Base-by-base conservation (phyloP, 331 rosid species). In the Dryas integrifolia region DNA sequence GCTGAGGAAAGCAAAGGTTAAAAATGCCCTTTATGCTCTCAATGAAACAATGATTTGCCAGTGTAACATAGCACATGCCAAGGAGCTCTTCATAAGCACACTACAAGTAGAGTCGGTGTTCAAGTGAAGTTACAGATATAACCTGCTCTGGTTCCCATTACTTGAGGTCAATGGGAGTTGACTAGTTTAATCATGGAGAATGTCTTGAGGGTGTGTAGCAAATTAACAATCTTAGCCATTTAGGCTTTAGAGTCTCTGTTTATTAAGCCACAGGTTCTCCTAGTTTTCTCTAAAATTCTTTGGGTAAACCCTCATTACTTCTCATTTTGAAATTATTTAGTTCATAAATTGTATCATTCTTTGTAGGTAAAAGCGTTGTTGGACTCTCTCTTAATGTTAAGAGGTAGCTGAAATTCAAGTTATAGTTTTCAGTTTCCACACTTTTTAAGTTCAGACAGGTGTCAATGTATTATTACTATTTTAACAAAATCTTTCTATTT, bases 311-410 rank as follows among this genome's bases (percentile, higher is more conserved):
- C 79, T 72, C 70, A 6, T 67, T 58, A 30, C 67, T 67, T 74
- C 41, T 50, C 18, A 64, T 82, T 50, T 75, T 75, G 70, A 83
- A 63, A 77, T 84, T 77, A 79, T 75, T 65, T 59, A 66, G 67
- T 69, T 76, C 16, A 16, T 14, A 69, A 64, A 67, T 35, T 81
- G 88, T 84, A 82, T 41, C 80, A 83, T 92, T 86, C 90, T 86
- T 89, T 85, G 90, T 86, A 80, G 90, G 77, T 48, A 75, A 72
- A 82, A 69, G 52, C 68, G 5, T 57, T 64, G 73, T 48, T 63
- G 82, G 83, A 84, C 79, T 76, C 67, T 68, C 65, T 63, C 48
- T 44, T 9, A 6, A 5, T 72, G 6, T 41, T 70, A 65, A 30
- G 75, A 58, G 70, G 60, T 69, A 60, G 47, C 75, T 65, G 5